A percentile compares a stretch with the other conserved stretches of the same genome.
These are phyloP conservation scores for Cordyceps militaris DNA, from an alignment of 2,329 filamentous ascomycete genomes.

Conservation along the genomic window DNA sequence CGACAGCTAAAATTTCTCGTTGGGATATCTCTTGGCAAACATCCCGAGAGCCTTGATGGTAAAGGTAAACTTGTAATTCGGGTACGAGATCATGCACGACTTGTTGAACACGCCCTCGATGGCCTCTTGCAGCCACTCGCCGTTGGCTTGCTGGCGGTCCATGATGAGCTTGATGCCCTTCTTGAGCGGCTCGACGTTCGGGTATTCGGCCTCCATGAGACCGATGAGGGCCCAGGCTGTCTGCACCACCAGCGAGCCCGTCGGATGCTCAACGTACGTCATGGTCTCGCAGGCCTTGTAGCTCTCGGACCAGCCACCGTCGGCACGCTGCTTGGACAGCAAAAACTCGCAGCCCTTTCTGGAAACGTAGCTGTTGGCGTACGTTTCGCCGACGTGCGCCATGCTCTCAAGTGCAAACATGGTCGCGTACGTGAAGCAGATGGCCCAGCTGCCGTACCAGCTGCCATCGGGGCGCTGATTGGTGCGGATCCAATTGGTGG, in stretches of 20 bases:
- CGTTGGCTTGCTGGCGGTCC: constrained; percentile 75
- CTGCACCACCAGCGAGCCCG: constrained; percentile 82
- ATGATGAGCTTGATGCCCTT: constrained; percentile 76
- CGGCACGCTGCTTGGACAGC: constrained; percentile 71
- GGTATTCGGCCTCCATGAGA: constrained; percentile 75
- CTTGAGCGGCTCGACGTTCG: constrained; percentile 63
- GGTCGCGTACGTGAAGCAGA: constrained; percentile 94
- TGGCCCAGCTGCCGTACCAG: constrained; percentile 97
- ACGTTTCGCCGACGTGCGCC: constrained; percentile 72
- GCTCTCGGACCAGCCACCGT: constrained; percentile 95
- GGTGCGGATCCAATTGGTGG: constrained; percentile 74
- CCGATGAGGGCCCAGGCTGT: constrained; percentile 86
- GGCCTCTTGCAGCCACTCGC: constrained; percentile 90
- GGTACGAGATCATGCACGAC: constrained; percentile 98
- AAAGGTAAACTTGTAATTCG: constrained; percentile 98
- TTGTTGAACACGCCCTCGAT: constrained; percentile 99
- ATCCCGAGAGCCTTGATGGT: constrained; percentile 89
- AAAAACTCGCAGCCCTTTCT: constrained; percentile 79
- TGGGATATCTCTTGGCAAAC: constrained; percentile 68
- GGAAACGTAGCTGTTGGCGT: constrained; percentile 63
- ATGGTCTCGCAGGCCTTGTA: constrained; percentile 77
- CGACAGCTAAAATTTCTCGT: constrained; percentile 43
- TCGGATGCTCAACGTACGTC: constrained; percentile 65
- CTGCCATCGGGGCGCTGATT: constrained; percentile 76
- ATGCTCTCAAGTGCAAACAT: constrained; percentile 95